Conservation (phyloP, 78 protist genomes). For the slime mould (Dictyostelium discoideum) region DNA sequence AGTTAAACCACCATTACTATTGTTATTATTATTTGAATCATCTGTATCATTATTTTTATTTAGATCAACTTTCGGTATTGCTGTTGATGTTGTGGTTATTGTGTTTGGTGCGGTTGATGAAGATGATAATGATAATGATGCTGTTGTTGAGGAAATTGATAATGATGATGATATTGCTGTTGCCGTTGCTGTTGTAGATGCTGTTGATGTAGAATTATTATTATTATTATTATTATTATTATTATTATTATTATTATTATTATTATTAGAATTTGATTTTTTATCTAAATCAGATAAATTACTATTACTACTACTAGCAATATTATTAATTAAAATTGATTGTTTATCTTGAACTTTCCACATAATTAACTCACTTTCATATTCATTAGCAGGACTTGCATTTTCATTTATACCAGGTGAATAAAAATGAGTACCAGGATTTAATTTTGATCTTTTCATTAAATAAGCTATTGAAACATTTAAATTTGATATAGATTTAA, state of each 20-base stretch:
- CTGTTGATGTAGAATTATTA: background rate
- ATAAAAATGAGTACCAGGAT: conserved; percentile 59
- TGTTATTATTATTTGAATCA: background rate
- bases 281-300: background rate
- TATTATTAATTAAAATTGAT: background rate
- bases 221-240: background rate
- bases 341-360: conserved; percentile 39
- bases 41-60: background rate
- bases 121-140: background rate
- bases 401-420: conserved; percentile 63
- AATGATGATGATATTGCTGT: background rate
- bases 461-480: conserved; percentile 26
- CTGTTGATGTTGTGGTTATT: background rate
- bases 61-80: background rate
- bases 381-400: conserved; percentile 67
- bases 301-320: background rate
- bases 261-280: background rate
- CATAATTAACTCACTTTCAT: conserved; percentile 58
- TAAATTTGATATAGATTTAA: conserved; percentile 7
- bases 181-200: background rate
- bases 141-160: background rate
- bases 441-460: conserved; percentile 67
- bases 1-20: background rate
- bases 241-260: background rate
- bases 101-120: background rate